Evolutionary conservation across 176 grass and related monocot genomes (phyloP).

Genomic region (Hsuehochloa calcarea): DNA sequence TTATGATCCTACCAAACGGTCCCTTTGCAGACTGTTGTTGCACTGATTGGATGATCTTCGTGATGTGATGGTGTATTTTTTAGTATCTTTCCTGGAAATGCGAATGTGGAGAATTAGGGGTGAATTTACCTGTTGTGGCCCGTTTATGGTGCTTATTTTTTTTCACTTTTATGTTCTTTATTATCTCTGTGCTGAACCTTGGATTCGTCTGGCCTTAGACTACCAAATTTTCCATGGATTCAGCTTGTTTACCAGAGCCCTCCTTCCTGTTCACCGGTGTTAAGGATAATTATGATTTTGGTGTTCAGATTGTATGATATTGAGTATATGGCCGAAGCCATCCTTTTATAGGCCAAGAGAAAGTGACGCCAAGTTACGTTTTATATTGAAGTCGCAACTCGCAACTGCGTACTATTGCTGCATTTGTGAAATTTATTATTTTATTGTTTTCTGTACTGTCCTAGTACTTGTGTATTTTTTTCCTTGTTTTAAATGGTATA

Average conservation of each 20-base stretch:
- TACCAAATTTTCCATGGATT: background rate
- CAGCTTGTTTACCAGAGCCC: background rate
- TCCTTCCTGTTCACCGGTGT: background rate
- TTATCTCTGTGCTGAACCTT: background rate
- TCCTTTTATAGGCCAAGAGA: background rate
- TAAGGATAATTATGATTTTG: background rate
- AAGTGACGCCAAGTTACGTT: background rate
- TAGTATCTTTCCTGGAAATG: background rate
- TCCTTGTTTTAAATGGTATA: background rate
- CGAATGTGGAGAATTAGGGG: background rate
- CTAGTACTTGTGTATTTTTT: background rate
- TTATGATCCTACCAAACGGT: background rate
- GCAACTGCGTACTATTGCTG: background rate
- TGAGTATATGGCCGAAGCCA: background rate
- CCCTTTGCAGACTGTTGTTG: background rate
- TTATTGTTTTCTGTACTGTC: background rate
- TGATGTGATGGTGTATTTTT: background rate
- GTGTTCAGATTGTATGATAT: background rate
- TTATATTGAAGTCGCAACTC: background rate
- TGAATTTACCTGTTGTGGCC: background rate
- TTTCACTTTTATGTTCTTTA: background rate
- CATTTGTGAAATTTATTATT: background rate
- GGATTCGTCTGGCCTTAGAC: background rate
- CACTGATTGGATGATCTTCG: background rate
- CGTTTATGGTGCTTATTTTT: background rate